Evolutionary conservation across 495 filamentous ascomycete species (phyloP), one percentile per base, ranked within the genome.

Genomic region (Neurospora tetrasperma): DNA sequence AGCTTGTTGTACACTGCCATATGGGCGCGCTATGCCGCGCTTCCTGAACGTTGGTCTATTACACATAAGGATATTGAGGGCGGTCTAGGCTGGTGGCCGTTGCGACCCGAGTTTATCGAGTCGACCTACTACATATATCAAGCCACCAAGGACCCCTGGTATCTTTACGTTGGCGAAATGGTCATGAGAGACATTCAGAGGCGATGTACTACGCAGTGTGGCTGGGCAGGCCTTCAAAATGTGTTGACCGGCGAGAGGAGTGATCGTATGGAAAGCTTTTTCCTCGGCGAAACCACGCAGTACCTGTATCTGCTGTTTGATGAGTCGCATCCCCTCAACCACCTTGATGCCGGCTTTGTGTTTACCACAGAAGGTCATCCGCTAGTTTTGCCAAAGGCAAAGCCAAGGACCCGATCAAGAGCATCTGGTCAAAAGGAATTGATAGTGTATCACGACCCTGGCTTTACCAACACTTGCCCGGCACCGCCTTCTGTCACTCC

Each of bases 201-300:
- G 62, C 88, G 96, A 54, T 99, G 96, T 80, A 97, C 93, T 93
- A 94, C 94, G 3, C 88, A 89, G 70, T 99, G 96, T 78, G 96
- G 96, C 70, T 98, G 94, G 94, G 92, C 96, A 6, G 95, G 95
- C 0, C 85, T 99, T n/a, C 92, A 97, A 76, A 93, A 98, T 81
- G 96, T 99, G 11, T 85, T 91, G 41, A 94, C 87, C 54, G 96
- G 95, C 0, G 92, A 98, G 80, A 90, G 91, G 78, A 94, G 88
- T 77, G 96, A 99, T 78, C 91, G 96, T 20, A 99, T 99, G 96
- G 96, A 99, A 83, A 98, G 96, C 81, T 99, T 99, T 84, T 98
- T 97, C 80, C 85, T 98, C 2, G 94, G 96, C 4, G 96, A 99
- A 82, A 99, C 96, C 0, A 90, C 92, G 71, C 97, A 98, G 81